Evolutionary conservation across 2,329 filamentous ascomycete genomes (phyloP).

Genomic region (Fusarium nygamai): DNA sequence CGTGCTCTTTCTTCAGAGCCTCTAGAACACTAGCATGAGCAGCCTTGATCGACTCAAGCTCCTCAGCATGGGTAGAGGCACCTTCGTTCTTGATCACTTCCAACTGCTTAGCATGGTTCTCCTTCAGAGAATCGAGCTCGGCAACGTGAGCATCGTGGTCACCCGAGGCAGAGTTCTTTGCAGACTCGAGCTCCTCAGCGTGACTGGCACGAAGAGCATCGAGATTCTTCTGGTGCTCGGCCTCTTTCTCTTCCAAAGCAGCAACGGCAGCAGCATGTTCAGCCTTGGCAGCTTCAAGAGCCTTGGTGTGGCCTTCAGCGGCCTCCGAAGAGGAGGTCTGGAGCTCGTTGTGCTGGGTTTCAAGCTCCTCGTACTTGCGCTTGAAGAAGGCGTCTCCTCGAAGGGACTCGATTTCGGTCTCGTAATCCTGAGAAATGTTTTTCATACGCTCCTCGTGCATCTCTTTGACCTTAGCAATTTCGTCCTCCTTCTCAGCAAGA

Average conservation of each 20-base stretch:
- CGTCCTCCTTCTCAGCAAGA: constrained; percentile 58
- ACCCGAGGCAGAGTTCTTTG: constrained; percentile 62
- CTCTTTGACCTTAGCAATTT: constrained; percentile 61
- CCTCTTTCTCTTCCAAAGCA: constrained; percentile 61
- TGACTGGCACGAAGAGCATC: constrained; percentile 66
- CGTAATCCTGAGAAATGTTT: constrained; percentile 68
- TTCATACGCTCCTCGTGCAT: constrained; percentile 68
- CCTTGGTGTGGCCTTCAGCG: constrained; percentile 52
- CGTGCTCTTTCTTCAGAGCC: constrained; percentile 54
- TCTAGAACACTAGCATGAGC: constrained; percentile 57
- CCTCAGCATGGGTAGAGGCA: constrained; percentile 50
- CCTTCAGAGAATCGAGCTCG: constrained; percentile 66
- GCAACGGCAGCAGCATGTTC: constrained; percentile 57
- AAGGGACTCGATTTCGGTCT: constrained; percentile 72
- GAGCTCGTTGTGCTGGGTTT: constrained; percentile 65
- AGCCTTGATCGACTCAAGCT: constrained; percentile 55
- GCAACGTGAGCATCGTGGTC: constrained; percentile 59
- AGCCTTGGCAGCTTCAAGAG: constrained; percentile 55
- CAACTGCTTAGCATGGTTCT: constrained; percentile 62
- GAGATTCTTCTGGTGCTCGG: constrained; percentile 63
- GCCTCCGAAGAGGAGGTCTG: constrained; percentile 50
- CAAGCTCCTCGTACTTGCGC: constrained; percentile 70
- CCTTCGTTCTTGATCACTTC: constrained; percentile 56
- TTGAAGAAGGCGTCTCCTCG: constrained; percentile 72
- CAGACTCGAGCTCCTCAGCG: constrained; percentile 66